Evolutionary conservation across 345 rosid species (phyloP), one percentile per base, ranked within the genome.

Genomic region (Heritiera fomes): DNA sequence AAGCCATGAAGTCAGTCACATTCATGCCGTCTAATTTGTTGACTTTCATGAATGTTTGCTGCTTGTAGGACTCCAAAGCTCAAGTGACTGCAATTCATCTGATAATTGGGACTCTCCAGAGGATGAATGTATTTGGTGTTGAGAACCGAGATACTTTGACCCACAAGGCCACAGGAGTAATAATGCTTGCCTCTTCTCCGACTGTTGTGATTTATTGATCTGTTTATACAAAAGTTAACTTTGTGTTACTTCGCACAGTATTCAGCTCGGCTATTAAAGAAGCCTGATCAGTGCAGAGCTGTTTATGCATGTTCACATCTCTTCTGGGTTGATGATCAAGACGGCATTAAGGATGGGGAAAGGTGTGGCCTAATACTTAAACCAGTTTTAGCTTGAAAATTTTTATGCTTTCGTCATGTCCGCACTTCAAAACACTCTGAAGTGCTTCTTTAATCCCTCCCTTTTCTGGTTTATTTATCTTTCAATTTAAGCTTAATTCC

Each of bases 271-370:
- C 97, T 94, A 74, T 80, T 94, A 75, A 93, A 91, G 91, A 94
- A 93, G 91, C 93, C 94, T 80, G 98, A 94, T 85, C 98, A 94
- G 77, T 91, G 98, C 81, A 89, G 97, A 89, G 98, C 98, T 2
- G 97, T 93, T 75, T 94, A 88, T 74, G 93, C 96, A 67, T 94
- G 98, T 80, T 90, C 98, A 43, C 98, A 93, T 84, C 97, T 94
- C 73, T 94, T 95, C 75, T 95, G 98, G 98, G 88, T 89, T 14
- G 92, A 94, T 74, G 89, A 84, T 84, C 85, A 75, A 20, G 93
- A 86, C 77, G 91, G 90, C 77, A 76, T 88, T 71, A 90, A 84
- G 85, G 94, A 93, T 77, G 98, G 95, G 68, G 98, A 94, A 83
- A 91, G 98, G 98, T 95, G 62, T 67, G 71, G 49, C 46, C 68